Evolutionary conservation across 768 basidiomycete species (phyloP).

Genomic region (Krasilnikovozyma curviuscula): DNA sequence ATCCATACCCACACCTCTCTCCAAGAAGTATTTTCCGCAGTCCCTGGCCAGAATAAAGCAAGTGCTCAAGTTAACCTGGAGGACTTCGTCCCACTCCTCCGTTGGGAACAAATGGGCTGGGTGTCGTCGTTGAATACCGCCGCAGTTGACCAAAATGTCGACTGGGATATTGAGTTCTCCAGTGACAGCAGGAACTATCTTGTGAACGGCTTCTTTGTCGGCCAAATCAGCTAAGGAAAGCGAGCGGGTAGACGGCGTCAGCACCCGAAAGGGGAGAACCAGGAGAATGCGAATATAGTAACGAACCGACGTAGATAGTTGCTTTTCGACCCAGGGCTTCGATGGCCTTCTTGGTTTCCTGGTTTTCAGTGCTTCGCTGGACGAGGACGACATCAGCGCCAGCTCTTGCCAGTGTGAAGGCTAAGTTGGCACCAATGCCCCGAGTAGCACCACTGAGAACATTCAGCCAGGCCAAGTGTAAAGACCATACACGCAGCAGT

Average conservation of each 20-base stretch:
- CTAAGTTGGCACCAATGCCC: slow-evolving; percentile 27
- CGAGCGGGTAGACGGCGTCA: slow-evolving; percentile 24
- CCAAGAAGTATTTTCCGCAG: slow-evolving; percentile 16
- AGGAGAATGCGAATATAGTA: too few relatives aligned
- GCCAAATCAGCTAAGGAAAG: slow-evolving; percentile 40
- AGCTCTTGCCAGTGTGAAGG: slow-evolving; percentile 28
- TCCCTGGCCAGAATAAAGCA: slow-evolving; percentile 69
- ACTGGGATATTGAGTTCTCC: slow-evolving; percentile 32
- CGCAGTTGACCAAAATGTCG: slow-evolving; percentile 51
- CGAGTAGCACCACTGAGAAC: slow-evolving; percentile 21
- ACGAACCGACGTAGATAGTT: too few relatives aligned
- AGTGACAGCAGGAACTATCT: slow-evolving; percentile 30
- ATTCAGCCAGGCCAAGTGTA: background rate
- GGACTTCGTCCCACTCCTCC: slow-evolving; percentile 54
- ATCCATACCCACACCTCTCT: slow-evolving; percentile 18
- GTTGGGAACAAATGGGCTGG: slow-evolving; percentile 47
- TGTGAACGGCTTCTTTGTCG: slow-evolving; percentile 34
- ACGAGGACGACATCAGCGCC: slow-evolving; percentile 28
- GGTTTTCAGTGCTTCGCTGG: too few relatives aligned
- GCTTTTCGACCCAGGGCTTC: too few relatives aligned
- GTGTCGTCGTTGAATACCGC: slow-evolving; percentile 35
- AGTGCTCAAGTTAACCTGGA: slow-evolving; percentile 73
- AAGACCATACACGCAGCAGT: too few relatives aligned
- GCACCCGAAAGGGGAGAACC: background rate
- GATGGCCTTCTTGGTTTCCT: too few relatives aligned